Conservation (phyloP, 305 asterid genomes). For the Coffea humblotiana region DNA sequence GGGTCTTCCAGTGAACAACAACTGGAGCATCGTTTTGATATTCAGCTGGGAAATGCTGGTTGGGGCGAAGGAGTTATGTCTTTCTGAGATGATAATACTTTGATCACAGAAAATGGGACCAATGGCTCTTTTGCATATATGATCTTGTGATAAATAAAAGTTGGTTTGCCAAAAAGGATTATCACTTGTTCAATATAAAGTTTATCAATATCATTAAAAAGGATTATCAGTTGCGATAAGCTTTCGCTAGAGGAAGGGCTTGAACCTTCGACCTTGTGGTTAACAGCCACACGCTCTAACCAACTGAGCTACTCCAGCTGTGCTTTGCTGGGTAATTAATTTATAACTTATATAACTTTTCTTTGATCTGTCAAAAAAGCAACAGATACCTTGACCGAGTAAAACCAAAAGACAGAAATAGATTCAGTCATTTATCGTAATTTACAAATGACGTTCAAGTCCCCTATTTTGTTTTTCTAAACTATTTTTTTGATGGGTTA, state of each 20-base stretch:
- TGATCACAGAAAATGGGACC: neutral
- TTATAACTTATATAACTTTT: no score
- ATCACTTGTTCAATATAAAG: no score
- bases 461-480: no score
- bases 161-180: no score
- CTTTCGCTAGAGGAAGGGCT: constrained; percentile 25
- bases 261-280: constrained; percentile 35
- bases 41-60: constrained; percentile 7
- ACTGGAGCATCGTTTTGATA: constrained; percentile 21
- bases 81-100: neutral
- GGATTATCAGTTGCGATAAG: no score
- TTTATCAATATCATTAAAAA: no score
- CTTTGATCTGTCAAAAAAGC: no score
- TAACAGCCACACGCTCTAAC: constrained; percentile 35
- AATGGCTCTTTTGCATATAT: neutral
- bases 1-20: constrained; percentile 29
- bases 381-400: neutral
- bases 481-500: neutral
- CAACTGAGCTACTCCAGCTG: constrained; percentile 34
- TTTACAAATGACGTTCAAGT: no score
- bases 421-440: neutral
- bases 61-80: neutral
- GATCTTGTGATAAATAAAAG: neutral
- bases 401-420: no score
- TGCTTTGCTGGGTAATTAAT: no score